Evolutionary conservation across 805 yeast genomes (phyloP), one percentile per base, ranked within the genome.

Genomic region (Metschnikowia lachancei): DNA sequence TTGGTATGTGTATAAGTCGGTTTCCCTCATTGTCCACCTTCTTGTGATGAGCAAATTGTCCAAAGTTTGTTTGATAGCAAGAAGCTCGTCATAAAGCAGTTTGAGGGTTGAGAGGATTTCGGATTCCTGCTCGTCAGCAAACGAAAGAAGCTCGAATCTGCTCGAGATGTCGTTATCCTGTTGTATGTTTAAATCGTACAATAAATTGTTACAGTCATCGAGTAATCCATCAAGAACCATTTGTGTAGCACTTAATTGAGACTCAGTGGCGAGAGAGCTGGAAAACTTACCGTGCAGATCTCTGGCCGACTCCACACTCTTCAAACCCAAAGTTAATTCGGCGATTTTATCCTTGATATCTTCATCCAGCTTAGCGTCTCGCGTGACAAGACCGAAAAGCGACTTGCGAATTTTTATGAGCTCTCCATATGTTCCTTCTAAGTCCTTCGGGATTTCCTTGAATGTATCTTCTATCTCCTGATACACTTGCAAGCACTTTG

Each of bases 1-100:
- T 66, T 90, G 96, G 63, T 87, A 91, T 40, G 77, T 76, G 68
- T 86, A 94, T 51, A 94, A 74, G 67, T 94, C 99, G 0, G 99
- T 94, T 60, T 91, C 96, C 60, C 99, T 81, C 69, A 94, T 73
- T 2, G 98, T 92, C 99, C 99, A 94, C 64, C 99, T 80, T 66
- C 97, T 83, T 2, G 99, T 94, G 37, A 94, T 81, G 57, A 92
- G 74, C 52, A 94, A 71, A 55, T 87, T 88, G 56, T 88, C 96
- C 50, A 94, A 75, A 16, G 83, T 83, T 19, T 80, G 74, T 63
- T 89, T 87, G 55, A 89, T 74, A 37, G 76, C 79, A 26, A 78
- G 69, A 54, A 94, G 71, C 48, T 79, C 75, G 40, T 78, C 75
- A 66, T 87, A 91, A 24, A 86, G 72, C 41, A 73, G 69, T 45